Evolutionary conservation across 768 basidiomycete genomes (phyloP), one percentile per base, ranked within the genome.

Genomic region (Scleroderma bovista): DNA sequence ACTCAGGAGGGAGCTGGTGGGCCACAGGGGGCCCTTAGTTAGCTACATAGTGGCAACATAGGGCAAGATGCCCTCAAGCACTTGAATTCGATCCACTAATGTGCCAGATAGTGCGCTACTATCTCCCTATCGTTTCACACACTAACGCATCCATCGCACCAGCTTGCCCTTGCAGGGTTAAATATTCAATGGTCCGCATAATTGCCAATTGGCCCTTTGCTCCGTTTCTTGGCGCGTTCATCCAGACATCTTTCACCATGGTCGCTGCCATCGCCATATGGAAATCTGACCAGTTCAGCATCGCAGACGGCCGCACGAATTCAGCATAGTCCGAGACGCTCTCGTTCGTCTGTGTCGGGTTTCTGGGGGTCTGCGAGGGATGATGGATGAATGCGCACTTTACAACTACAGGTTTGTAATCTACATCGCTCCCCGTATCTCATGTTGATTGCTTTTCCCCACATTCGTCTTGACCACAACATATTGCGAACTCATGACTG

Each of bases 401-500:
- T 62, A 81, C 84, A 15, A 86, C 84, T 0, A 86, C 84, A 17
- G 83, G 85, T 86, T 38, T 60, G 80, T n/a, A 75, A n/a, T n/a
- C n/a, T n/a, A n/a, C n/a, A n/a, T n/a, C n/a, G n/a, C n/a, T n/a
- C n/a, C 9, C 9, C 9, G 26, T 29, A 4, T 9, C 26, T 29
- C 26, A 29, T 29, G 26, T 29, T 9, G 9, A 5, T 29, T n/a
- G 7, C n/a, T n/a, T n/a, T 2, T 24, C 36, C 29, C n/a, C 16
- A 20, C 63, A 82, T 87, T 91, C 55, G 88, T 92, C 40, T 73
- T 93, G 10, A 93, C 91, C 15, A 88, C 87, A 16, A 78, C 91
- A 50, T 93, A 89, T 89, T 88, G 90, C 56, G 91, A 93, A 58
- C 78, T 93, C 43, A 77, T 88, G 76, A 83, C 83, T 44, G 88